A percentile compares a stretch with the other conserved stretches of the same genome.
Conservation (phyloP, 2,329 filamentous ascomycete genomes). For the Karstenula rhodostoma region DNA sequence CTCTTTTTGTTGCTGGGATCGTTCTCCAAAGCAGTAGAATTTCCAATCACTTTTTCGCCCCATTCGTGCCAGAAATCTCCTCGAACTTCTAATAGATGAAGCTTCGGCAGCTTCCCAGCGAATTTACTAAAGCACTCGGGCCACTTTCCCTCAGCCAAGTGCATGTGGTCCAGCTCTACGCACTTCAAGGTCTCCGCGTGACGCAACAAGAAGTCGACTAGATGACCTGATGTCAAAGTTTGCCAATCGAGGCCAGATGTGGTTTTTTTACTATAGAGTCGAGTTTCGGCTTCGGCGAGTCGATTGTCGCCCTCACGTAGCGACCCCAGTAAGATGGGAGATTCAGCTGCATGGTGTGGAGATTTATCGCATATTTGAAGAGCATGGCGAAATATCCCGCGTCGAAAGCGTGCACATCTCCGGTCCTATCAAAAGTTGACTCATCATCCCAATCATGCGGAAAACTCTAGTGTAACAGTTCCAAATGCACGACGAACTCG, state of each 20-base stretch:
- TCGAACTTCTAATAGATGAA: background rate
- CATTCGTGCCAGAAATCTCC: background rate
- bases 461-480: too few relatives aligned
- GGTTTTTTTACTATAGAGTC: too few relatives aligned
- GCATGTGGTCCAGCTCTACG: background rate
- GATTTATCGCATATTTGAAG: background rate
- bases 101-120: background rate
- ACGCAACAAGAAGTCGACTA: background rate
- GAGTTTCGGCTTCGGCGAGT: too few relatives aligned
- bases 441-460: too few relatives aligned
- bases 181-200: background rate
- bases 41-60: too few relatives aligned
- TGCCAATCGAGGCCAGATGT: background rate
- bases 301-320: too few relatives aligned
- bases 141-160: background rate
- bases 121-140: background rate
- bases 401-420: background rate
- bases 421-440: too few relatives aligned
- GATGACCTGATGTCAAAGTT: background rate
- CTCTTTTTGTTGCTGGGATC: background rate
- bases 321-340: too few relatives aligned
- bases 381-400: background rate
- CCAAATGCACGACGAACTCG: too few relatives aligned
- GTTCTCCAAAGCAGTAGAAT: background rate
- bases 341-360: background rate